Percentiles rank a stretch among this genome's conserved stretches.
Evolutionary conservation across 352 stramenopile genomes (phyloP).

Genomic region (Phytophthora sp.): DNA sequence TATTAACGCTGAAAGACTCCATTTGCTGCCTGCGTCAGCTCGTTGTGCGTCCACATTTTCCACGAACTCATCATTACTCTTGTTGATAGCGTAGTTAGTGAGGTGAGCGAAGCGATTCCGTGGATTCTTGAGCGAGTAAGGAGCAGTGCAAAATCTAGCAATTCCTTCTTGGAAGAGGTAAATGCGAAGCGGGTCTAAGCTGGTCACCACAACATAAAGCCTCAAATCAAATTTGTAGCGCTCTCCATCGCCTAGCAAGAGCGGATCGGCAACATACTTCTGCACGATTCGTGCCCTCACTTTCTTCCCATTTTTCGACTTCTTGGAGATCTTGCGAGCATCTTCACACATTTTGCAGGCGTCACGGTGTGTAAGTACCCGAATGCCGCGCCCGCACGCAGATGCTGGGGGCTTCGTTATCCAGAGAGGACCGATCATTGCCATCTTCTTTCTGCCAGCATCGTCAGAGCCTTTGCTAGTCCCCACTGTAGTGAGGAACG

Average conservation of each 20-base stretch:
- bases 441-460: not conserved
- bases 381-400: slow-evolving; percentile 88
- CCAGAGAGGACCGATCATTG: slow-evolving; percentile 51
- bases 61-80: slow-evolving; percentile 61
- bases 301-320: slow-evolving; percentile 17
- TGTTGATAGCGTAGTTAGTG: slow-evolving; percentile 87
- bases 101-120: slow-evolving; percentile 73
- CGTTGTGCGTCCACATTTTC: slow-evolving; percentile 53
- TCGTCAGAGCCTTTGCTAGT: slow-evolving; percentile 5
- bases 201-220: slow-evolving; percentile 91
- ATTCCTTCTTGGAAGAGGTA: slow-evolving; percentile 90
- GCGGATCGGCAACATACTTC: slow-evolving; percentile 74
- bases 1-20: slow-evolving; percentile 66
- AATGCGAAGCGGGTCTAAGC: slow-evolving; percentile 81
- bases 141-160: slow-evolving; percentile 79
- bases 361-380: slow-evolving; percentile 60
- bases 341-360: slow-evolving; percentile 31
- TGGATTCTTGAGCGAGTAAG: slow-evolving; percentile 73
- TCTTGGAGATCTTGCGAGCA: slow-evolving; percentile 24
- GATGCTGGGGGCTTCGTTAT: slow-evolving; percentile 90
- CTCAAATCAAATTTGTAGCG: slow-evolving; percentile 90
- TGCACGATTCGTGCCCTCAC: slow-evolving; percentile 71
- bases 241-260: slow-evolving; percentile 66
- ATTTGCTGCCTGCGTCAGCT: slow-evolving; percentile 69
- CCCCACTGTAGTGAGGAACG: slow-evolving; percentile 7